phyloP scores from a whole-genome alignment of 352 stramenopile species.

The Phytophthora quininea region DNA sequence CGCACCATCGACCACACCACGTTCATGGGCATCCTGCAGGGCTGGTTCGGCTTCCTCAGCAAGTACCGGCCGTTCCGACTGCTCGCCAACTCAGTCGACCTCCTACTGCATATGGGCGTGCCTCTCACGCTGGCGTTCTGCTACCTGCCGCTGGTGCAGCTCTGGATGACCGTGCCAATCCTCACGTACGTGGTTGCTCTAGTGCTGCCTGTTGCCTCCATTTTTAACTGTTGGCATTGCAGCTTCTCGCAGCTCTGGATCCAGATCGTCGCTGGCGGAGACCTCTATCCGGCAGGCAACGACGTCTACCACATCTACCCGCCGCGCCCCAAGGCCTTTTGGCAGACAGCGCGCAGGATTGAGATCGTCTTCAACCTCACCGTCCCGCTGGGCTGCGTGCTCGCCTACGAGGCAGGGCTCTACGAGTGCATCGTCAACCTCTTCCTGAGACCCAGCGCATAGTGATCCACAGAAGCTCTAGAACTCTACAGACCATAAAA shows the following conservation, averaged over 20 bases:
- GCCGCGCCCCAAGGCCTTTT: conserved; percentile 51
- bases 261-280: conserved; percentile 42
- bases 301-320: conserved; percentile 54
- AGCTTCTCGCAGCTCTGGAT: conserved; percentile 60
- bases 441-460: conserved; percentile 26
- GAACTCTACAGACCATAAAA: too few relatives aligned
- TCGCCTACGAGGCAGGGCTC: conserved; percentile 29
- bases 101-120: conserved; percentile 50
- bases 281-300: conserved; percentile 43
- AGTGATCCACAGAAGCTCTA: neutral
- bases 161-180: conserved; percentile 57
- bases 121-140: conserved; percentile 46
- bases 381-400: conserved; percentile 42
- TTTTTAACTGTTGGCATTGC: neutral
- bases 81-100: conserved; percentile 43
- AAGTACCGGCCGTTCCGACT: conserved; percentile 42
- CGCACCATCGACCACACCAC: conserved; percentile 44
- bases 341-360: conserved; percentile 45
- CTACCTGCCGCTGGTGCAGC: conserved; percentile 46
- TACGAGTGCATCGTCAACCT: conserved; percentile 40
- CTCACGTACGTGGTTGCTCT: conserved; percentile 39
- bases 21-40: conserved; percentile 55
- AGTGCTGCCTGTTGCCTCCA: neutral
- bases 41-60: conserved; percentile 54
- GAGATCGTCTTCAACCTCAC: conserved; percentile 51